Conservation (phyloP, 2,329 filamentous ascomycete genomes). For the Penicillium sp. region DNA sequence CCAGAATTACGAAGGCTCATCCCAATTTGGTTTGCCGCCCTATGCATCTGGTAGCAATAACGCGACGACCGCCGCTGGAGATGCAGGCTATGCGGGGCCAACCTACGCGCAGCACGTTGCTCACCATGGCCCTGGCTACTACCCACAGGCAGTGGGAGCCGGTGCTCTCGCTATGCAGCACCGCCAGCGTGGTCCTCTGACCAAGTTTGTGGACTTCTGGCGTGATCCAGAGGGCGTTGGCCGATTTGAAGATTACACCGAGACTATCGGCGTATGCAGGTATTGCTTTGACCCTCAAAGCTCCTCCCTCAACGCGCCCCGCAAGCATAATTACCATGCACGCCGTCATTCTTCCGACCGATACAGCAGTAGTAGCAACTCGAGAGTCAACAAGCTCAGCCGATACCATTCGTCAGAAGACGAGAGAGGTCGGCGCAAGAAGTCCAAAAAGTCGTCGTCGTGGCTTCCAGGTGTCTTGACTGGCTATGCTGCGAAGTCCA, state of each 20-base stretch:
- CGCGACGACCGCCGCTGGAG: conserved; percentile 41
- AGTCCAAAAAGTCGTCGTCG: conserved; percentile 43
- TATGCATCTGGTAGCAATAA: conserved; percentile 31
- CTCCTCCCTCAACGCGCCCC: conserved; percentile 56
- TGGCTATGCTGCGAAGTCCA: conserved; percentile 54
- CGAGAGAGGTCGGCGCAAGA: conserved; percentile 47
- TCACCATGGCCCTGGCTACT: conserved; percentile 31
- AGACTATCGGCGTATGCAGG: conserved; percentile 64
- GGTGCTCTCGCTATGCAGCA: conserved; percentile 49
- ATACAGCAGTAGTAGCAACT: conserved; percentile 33
- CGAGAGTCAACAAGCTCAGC: conserved; percentile 58
- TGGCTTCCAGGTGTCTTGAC: conserved; percentile 56
- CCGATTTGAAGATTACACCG: conserved; percentile 66
- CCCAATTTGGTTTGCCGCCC: conserved; percentile 14
- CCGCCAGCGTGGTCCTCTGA: conserved; percentile 56
- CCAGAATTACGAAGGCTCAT: conserved; percentile 29
- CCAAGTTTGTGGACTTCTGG: conserved; percentile 59
- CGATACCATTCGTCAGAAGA: conserved; percentile 56
- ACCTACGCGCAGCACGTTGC: conserved; percentile 20
- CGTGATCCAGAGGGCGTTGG: conserved; percentile 63
- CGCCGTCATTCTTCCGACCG: conserved; percentile 48
- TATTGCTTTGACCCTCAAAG: conserved; percentile 63
- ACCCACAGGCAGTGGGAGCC: conserved; percentile 25
- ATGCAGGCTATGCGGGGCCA: conserved; percentile 35
- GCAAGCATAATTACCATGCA: conserved; percentile 57